Conservation (phyloP, 2,329 filamentous ascomycete genomes). For the Colletotrichum karsti region DNA sequence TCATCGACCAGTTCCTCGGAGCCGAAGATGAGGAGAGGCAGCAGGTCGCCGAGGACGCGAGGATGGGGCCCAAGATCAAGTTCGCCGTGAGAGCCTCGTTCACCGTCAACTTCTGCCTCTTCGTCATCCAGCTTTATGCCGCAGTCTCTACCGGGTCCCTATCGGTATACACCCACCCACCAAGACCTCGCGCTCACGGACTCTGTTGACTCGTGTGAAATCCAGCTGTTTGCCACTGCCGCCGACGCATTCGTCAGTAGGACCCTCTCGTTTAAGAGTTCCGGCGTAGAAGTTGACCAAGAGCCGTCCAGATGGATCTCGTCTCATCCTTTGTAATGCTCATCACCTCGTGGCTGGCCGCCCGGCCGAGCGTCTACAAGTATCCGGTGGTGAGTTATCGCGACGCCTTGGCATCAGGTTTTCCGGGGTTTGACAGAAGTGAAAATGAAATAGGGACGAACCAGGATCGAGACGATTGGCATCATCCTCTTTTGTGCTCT, state of each 20-base stretch:
- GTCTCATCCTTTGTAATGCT: conserved; percentile 72
- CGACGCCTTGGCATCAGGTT: not conserved
- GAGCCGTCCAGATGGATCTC: conserved; percentile 60
- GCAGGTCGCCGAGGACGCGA: conserved; percentile 57
- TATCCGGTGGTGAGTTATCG: conserved; percentile 61
- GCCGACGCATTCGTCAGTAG: conserved; percentile 67
- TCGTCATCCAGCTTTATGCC: conserved; percentile 67
- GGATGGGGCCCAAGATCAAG: conserved; percentile 59
- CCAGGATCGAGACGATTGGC: conserved; percentile 69
- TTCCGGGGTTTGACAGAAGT: not conserved
- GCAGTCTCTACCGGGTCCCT: conserved; percentile 67
- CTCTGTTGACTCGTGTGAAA: conserved; percentile 17
- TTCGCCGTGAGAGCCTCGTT: conserved; percentile 63
- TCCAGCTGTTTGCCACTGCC: conserved; percentile 67
- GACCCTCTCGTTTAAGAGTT: not conserved
- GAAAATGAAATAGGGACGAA: conserved; percentile 54
- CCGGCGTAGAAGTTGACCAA: conserved; percentile 27
- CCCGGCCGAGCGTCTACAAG: conserved; percentile 66
- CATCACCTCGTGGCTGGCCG: conserved; percentile 66
- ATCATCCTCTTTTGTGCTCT: conserved; percentile 73
- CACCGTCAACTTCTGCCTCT: conserved; percentile 60
- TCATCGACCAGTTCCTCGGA: conserved; percentile 62
- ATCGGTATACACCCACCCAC: conserved; percentile 41
- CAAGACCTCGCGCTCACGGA: not conserved
- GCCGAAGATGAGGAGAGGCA: conserved; percentile 63